Conservation (phyloP, 306 rosid genomes). For the Glycine latifolia region DNA sequence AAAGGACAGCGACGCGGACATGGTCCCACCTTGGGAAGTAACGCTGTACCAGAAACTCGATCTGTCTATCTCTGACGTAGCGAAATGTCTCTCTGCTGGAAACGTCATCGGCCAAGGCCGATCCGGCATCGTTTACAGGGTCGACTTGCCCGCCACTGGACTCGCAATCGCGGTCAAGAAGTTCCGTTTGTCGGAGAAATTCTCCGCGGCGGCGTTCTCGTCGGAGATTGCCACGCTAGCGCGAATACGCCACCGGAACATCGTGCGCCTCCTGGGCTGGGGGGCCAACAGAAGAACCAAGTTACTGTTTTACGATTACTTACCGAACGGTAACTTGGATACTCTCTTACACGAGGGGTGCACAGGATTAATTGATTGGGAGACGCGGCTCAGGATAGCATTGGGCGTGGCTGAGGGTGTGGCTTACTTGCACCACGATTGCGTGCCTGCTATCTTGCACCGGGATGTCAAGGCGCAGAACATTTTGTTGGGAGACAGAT, state of each 20-base stretch:
- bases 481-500: slow-evolving; percentile 74
- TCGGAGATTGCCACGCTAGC: slow-evolving; percentile 90
- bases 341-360: slow-evolving; percentile 72
- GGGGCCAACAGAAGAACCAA: slow-evolving; percentile 78
- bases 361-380: slow-evolving; percentile 83
- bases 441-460: slow-evolving; percentile 92
- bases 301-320: slow-evolving; percentile 72
- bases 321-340: slow-evolving; percentile 74
- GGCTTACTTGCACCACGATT: slow-evolving; percentile 90
- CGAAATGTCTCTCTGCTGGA: slow-evolving; percentile 59
- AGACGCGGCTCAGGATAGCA: slow-evolving; percentile 87
- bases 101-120: slow-evolving; percentile 81
- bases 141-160: slow-evolving; percentile 58
- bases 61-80: slow-evolving; percentile 78
- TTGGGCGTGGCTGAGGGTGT: slow-evolving; percentile 84
- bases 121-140: slow-evolving; percentile 83
- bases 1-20: slow-evolving; percentile 65
- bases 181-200: slow-evolving; percentile 64
- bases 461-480: slow-evolving; percentile 89
- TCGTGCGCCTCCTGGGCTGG: slow-evolving; percentile 88
- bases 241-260: slow-evolving; percentile 86
- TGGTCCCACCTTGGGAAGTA: slow-evolving; percentile 93
- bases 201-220: slow-evolving; percentile 77
- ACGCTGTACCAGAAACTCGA: slow-evolving; percentile 94
- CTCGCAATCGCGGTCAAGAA: slow-evolving; percentile 70